Evolutionary conservation across 164 flowering plant species (phyloP).

Genomic region (Echeveria elegans): DNA sequence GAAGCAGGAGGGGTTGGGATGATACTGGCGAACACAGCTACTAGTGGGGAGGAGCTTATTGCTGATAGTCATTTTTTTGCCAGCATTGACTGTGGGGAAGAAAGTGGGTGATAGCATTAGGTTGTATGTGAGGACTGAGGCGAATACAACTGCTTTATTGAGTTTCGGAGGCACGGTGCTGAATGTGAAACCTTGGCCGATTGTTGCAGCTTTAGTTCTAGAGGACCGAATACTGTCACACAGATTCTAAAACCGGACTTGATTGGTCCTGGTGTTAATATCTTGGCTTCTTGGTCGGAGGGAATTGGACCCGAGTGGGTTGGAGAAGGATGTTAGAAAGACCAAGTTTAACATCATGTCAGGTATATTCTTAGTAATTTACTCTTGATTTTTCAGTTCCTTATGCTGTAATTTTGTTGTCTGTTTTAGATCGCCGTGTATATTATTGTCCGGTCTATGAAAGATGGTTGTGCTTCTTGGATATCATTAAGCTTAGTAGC

Average conservation of each 20-base stretch:
- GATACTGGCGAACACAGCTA: conserved; percentile 85
- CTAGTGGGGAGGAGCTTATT: conserved; percentile 77
- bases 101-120: conserved; percentile 47
- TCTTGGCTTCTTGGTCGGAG: conserved; percentile 78
- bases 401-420: no score
- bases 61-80: conserved; percentile 77
- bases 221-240: conserved; percentile 73
- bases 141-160: conserved; percentile 53
- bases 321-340: conserved; percentile 43
- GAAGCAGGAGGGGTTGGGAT: conserved; percentile 82
- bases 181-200: conserved; percentile 72
- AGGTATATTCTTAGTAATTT: conserved; percentile 26
- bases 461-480: background rate
- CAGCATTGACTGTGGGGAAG: conserved; percentile 77
- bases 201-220: conserved; percentile 81
- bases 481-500: no score
- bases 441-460: no score
- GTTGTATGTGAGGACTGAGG: conserved; percentile 30
- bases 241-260: conserved; percentile 84
- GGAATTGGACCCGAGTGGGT: conserved; percentile 59
- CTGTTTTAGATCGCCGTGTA: no score
- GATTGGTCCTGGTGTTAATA: conserved; percentile 92
- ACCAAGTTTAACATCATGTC: conserved; percentile 77
- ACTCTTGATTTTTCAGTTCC: conserved; percentile 5
- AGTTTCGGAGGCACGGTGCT: conserved; percentile 69